Percentiles rank a stretch among this genome's conserved stretches.
phyloP scores from a whole-genome alignment of 768 basidiomycete species.

The Chlorophyllum brunneum region DNA sequence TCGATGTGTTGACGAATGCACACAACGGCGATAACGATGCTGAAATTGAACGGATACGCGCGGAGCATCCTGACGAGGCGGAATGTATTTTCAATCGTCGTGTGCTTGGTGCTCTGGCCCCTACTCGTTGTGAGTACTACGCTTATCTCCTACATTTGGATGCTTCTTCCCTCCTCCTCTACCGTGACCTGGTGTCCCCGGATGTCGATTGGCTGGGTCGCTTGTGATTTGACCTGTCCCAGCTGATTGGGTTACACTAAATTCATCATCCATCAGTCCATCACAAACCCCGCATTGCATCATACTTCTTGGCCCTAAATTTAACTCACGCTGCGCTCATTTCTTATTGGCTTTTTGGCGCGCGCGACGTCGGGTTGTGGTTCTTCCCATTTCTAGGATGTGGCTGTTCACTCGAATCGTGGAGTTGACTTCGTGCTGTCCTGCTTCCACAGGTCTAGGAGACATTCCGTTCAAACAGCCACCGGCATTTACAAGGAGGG shows the following conservation, averaged over 20 bases:
- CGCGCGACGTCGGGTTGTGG: background rate
- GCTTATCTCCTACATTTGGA: slow-evolving; percentile 16
- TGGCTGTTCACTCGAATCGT: slow-evolving; percentile 4
- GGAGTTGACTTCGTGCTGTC: slow-evolving; percentile 14
- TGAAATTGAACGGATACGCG: slow-evolving; percentile 60
- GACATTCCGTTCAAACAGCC: slow-evolving; percentile 74
- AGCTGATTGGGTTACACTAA: slow-evolving; percentile 7
- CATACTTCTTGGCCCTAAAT: slow-evolving; percentile 9
- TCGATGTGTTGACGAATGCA: slow-evolving; percentile 55
- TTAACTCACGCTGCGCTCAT: background rate
- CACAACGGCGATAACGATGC: slow-evolving; percentile 70
- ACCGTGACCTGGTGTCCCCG: background rate
- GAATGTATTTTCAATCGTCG: slow-evolving; percentile 64
- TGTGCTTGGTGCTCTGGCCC: slow-evolving; percentile 74
- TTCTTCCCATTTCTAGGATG: slow-evolving; percentile 5
- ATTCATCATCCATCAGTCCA: slow-evolving; percentile 4
- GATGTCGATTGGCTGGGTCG: slow-evolving; percentile 14
- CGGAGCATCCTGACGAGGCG: slow-evolving; percentile 66
- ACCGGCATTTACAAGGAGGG: slow-evolving; percentile 61
- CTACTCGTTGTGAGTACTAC: slow-evolving; percentile 61
- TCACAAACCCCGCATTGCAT: slow-evolving; percentile 12
- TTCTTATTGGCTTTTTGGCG: background rate
- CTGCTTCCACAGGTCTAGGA: slow-evolving; percentile 47
- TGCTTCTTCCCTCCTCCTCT: background rate
- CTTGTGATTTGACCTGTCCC: slow-evolving; percentile 11